phyloP scores from a whole-genome alignment of 2,329 filamentous ascomycete genomes.

The Mycosphaerella sp. region DNA sequence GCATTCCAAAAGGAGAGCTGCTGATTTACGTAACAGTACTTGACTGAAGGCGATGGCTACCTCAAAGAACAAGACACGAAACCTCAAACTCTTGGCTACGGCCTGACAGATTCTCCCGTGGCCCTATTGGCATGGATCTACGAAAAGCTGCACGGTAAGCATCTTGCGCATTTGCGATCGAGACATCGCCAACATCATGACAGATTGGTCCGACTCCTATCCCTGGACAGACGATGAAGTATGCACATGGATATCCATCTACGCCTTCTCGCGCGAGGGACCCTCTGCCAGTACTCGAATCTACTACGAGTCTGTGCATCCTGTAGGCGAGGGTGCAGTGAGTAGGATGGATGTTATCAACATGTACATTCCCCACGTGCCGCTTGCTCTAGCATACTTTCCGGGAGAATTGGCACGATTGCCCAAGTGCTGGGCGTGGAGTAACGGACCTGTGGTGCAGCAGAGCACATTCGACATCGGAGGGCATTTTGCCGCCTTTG shows the following conservation, averaged over 20 bases:
- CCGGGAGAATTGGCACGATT: slow-evolving; percentile 9
- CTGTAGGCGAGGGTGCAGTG: slow-evolving; percentile 4
- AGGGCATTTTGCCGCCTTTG: slow-evolving; percentile 14
- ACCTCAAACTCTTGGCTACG: slow-evolving; percentile 15
- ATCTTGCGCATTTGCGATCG: slow-evolving; percentile 14
- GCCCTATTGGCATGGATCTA: slow-evolving; percentile 23
- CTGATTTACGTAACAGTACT: slow-evolving; percentile 4
- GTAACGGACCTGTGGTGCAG: slow-evolving; percentile 12
- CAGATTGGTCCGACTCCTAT: slow-evolving; percentile 26
- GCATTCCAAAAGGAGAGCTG: background rate
- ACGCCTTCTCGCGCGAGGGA: slow-evolving; percentile 7
- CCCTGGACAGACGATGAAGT: slow-evolving; percentile 26
- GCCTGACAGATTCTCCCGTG: slow-evolving; percentile 21
- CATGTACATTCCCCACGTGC: slow-evolving; percentile 7
- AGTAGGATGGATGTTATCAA: slow-evolving; percentile 14
- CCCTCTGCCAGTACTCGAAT: slow-evolving; percentile 8
- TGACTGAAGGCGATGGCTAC: slow-evolving; percentile 6
- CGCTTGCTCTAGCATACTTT: slow-evolving; percentile 10
- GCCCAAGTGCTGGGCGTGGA: slow-evolving; percentile 13
- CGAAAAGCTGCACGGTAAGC: slow-evolving; percentile 17
- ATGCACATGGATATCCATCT: slow-evolving; percentile 23
- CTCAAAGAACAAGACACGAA: slow-evolving; percentile 11
- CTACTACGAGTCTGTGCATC: slow-evolving; percentile 12
- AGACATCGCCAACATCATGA: slow-evolving; percentile 24
- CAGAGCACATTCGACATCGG: slow-evolving; percentile 13